These are phyloP conservation scores for Secale cereale DNA, from an alignment of 176 grass and related monocot genomes.

Conservation along the genomic window DNA sequence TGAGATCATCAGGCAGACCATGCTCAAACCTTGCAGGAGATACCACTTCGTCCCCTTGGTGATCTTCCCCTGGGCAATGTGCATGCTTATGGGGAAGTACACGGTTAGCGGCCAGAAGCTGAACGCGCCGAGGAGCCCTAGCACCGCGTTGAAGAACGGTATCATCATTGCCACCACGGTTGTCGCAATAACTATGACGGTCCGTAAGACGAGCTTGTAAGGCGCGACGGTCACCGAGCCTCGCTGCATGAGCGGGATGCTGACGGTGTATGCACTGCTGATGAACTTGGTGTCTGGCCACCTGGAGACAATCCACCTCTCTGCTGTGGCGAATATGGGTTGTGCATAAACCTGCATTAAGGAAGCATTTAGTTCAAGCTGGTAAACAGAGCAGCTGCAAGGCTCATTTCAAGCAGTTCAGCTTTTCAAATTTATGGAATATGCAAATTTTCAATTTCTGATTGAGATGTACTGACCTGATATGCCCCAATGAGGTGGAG, in stretches of 20 bases:
- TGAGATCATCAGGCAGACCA: constrained; percentile 53
- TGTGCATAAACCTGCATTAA: constrained; percentile 62
- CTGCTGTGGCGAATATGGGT: constrained; percentile 58
- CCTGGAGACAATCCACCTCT: constrained; percentile 33
- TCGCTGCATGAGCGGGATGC: constrained; percentile 28
- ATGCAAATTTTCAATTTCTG: neutral
- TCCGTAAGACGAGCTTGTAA: constrained; percentile 47
- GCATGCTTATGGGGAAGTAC: constrained; percentile 83
- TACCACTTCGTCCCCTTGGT: constrained; percentile 47
- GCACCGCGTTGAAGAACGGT: constrained; percentile 81
- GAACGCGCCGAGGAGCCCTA: constrained; percentile 72
- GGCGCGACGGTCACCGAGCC: constrained; percentile 48
- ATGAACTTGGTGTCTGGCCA: constrained; percentile 78
- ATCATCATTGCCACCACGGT: constrained; percentile 73
- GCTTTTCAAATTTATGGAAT: neutral
- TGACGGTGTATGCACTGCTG: constrained; percentile 52
- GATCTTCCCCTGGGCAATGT: constrained; percentile 60
- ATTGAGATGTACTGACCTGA: constrained; percentile 44
- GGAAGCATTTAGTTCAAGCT: neutral
- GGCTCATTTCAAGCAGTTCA: neutral
- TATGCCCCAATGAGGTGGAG: constrained; percentile 78
- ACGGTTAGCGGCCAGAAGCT: constrained; percentile 92
- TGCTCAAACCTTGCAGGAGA: constrained; percentile 55
- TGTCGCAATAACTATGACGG: constrained; percentile 43
- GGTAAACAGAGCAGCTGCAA: neutral